Conservation (phyloP, 2,329 filamentous ascomycete species). For the Fusarium clavum region DNA sequence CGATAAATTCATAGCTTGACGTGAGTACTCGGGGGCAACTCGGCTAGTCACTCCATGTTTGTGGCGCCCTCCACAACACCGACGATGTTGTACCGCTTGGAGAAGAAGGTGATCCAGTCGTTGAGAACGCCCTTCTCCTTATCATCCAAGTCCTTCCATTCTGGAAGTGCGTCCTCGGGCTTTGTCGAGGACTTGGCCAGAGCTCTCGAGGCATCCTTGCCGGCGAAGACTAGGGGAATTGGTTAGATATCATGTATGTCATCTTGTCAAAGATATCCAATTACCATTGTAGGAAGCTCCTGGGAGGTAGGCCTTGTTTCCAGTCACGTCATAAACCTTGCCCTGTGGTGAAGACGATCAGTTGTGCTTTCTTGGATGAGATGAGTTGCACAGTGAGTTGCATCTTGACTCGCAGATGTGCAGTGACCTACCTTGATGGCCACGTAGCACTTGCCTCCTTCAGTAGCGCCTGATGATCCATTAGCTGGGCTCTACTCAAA, state of each 20-base stretch:
- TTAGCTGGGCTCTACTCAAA: conserved; percentile 33
- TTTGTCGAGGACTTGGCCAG: conserved; percentile 89
- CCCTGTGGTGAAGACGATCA: conserved; percentile 66
- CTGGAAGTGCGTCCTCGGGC: conserved; percentile 80
- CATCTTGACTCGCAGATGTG: background rate
- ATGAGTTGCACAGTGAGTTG: conserved; percentile 10
- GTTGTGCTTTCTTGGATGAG: conserved; percentile 7
- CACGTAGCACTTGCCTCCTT: conserved; percentile 74
- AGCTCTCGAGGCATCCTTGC: conserved; percentile 94
- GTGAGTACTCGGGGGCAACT: conserved; percentile 32
- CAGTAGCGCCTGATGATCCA: conserved; percentile 64
- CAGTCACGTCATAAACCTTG: conserved; percentile 92
- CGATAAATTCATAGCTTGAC: conserved; percentile 39
- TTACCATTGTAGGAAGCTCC: conserved; percentile 88
- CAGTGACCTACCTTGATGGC: conserved; percentile 70
- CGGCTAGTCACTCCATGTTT: conserved; percentile 60
- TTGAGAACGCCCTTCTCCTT: conserved; percentile 87
- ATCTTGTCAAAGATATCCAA: background rate
- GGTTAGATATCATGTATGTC: conserved; percentile 11
- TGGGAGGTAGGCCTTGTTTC: conserved; percentile 86
- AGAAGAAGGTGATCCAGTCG: conserved; percentile 97
- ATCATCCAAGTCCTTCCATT: conserved; percentile 85
- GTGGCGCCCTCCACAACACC: conserved; percentile 73
- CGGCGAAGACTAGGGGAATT: conserved; percentile 80
- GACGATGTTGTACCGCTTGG: conserved; percentile 94